Evolutionary conservation across 1,139 yeast genomes (phyloP), one percentile per base, ranked within the genome.

Genomic region (Nakaseomyces sp.): DNA sequence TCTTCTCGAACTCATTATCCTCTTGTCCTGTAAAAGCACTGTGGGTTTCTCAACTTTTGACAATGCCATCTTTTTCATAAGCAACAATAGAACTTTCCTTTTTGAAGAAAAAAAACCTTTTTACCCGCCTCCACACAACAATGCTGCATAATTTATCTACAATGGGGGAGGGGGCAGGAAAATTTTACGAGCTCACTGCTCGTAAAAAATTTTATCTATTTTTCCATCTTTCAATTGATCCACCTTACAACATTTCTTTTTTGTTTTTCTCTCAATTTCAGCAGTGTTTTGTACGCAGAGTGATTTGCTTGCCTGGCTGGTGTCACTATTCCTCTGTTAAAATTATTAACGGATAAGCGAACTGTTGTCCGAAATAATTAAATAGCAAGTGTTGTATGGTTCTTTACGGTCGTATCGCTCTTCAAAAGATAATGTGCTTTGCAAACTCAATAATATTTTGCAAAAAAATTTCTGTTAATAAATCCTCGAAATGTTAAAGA

Each of bases 331-430:
- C n/a, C 12, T 9, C 33, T 5, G n/a, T n/a, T n/a, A n/a, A n/a
- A 30, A 13, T 5, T 15, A 6, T 15, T n/a, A 17, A 3, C 22
- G 22, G 36, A 32, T 32, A 32, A 10, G 24, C n/a, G 22, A 9
- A 32, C 9, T 32, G 13, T 32, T 32, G 36, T 32, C 36, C 36
- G 36, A 29, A 29, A 9, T 32, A 10, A 32, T 10, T 10, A 5
- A 18, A 18, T 17, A 7, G 17, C 12, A 19, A 1, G 36, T 12
- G 6, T 32, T n/a, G 2, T 19, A 9, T 8, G n/a, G n/a, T 7
- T 17, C 24, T 32, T 32, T 32, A 32, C 36, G 36, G 36, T 32
- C 36, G 36, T 32, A 32, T 32, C 36, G 36, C 36, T 18, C 18
- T 32, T 32, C 24, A 17, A 6, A 13, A 8, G 9, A 15, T 15